phyloP scores from a whole-genome alignment of 2,329 filamentous ascomycete species.

The Verticillium dahliae region DNA sequence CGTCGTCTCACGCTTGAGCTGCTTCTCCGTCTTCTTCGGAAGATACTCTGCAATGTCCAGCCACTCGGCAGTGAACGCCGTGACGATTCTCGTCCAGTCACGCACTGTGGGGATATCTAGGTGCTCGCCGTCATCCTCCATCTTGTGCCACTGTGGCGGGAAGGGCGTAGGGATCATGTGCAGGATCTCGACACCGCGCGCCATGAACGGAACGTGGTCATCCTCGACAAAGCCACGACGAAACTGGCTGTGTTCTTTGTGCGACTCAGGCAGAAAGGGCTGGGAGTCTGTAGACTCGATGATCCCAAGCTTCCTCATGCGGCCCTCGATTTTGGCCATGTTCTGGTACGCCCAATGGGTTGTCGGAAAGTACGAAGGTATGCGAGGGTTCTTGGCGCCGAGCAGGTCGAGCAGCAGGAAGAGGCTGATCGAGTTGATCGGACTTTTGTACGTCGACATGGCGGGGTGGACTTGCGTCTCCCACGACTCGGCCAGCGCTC shows the following conservation, averaged over 20 bases:
- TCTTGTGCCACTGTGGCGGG: constrained; percentile 78
- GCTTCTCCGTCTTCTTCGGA: constrained; percentile 17
- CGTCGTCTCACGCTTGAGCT: constrained; percentile 14
- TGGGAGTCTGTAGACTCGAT: constrained; percentile 53
- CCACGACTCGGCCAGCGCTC: constrained; percentile 76
- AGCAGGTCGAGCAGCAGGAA: constrained; percentile 91
- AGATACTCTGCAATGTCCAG: constrained; percentile 49
- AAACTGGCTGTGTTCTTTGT: constrained; percentile 41
- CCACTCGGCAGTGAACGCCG: constrained; percentile 86
- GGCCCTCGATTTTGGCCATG: constrained; percentile 67
- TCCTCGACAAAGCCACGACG: constrained; percentile 58
- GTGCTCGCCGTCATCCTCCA: constrained; percentile 77
- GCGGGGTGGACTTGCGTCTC: constrained; percentile 62
- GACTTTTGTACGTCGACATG: constrained; percentile 67
- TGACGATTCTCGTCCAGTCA: constrained; percentile 82
- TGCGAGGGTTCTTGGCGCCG: constrained; percentile 57
- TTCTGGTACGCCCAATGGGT: constrained; percentile 90
- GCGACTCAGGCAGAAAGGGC: constrained; percentile 60
- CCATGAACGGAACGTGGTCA: constrained; percentile 89
- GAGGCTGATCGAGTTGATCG: constrained; percentile 72
- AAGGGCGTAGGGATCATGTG: constrained; percentile 86
- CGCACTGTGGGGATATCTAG: constrained; percentile 72
- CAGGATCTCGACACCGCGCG: constrained; percentile 76
- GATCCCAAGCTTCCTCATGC: constrained; percentile 60
- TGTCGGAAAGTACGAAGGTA: constrained; percentile 82